These are phyloP conservation scores for Diaporthe eres DNA, from an alignment of 2,329 filamentous ascomycete species.

Conservation along the genomic window DNA sequence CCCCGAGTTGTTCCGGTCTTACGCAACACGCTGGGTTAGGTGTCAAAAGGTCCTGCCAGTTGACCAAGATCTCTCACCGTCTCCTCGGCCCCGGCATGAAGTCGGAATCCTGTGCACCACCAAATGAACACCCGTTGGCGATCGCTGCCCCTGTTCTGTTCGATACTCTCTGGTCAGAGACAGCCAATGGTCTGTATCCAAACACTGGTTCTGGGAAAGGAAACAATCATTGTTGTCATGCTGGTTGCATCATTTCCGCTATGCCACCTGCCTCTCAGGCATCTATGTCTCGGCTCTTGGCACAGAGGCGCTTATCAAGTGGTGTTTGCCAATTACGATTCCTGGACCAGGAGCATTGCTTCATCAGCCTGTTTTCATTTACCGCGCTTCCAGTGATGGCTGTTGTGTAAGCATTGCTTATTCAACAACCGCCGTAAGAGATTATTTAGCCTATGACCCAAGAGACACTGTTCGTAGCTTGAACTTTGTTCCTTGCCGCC, in stretches of 20 bases:
- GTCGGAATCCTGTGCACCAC: background rate
- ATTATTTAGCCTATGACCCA: background rate
- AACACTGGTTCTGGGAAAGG: too few relatives aligned
- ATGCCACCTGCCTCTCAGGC: background rate
- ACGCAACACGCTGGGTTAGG: slow-evolving; percentile 37
- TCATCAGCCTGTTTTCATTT: background rate
- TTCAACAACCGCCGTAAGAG: background rate
- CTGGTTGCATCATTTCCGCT: background rate
- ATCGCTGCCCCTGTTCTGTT: background rate
- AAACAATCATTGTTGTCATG: background rate
- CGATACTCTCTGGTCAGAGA: background rate
- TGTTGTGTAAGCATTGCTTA: background rate
- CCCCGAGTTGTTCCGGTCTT: slow-evolving; percentile 17
- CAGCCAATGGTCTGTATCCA: background rate
- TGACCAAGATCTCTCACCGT: slow-evolving; percentile 23
- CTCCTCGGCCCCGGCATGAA: slow-evolving; percentile 14
- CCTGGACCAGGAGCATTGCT: background rate
- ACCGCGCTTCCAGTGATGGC: background rate
- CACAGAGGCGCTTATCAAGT: background rate
- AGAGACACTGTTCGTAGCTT: background rate
- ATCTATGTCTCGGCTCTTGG: background rate
- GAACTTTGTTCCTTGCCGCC: background rate
- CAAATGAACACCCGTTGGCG: background rate
- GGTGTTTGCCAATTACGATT: background rate
- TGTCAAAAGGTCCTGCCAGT: slow-evolving; percentile 13